phyloP scores from a whole-genome alignment of 331 rosid genomes.

The Dryas integrifolia region DNA sequence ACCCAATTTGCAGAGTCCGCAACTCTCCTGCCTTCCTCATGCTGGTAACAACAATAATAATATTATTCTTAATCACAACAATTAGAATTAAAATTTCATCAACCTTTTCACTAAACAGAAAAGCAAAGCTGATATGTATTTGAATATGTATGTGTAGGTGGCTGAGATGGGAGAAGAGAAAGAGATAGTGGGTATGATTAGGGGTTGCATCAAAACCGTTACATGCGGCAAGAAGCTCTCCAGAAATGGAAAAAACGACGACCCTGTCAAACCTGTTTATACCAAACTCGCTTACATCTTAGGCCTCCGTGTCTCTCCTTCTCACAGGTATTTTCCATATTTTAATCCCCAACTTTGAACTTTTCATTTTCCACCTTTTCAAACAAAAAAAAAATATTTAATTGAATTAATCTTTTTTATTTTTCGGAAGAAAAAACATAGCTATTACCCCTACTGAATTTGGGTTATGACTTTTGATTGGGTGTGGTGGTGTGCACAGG shows the following conservation, averaged over 20 bases:
- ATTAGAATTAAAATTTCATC: neutral
- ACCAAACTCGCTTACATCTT: conserved; percentile 77
- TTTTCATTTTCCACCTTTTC: neutral
- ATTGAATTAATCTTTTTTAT: too few relatives aligned
- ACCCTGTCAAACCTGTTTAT: conserved; percentile 44
- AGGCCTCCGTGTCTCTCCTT: conserved; percentile 93
- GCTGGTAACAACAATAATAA: conserved; percentile 52
- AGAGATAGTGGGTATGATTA: conserved; percentile 78
- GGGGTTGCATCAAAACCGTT: conserved; percentile 93
- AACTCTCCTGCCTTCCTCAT: conserved; percentile 85
- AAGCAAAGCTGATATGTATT: neutral
- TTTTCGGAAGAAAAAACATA: too few relatives aligned
- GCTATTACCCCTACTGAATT: too few relatives aligned
- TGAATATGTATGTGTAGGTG: conserved; percentile 40
- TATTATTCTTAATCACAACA: neutral
- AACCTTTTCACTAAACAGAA: neutral
- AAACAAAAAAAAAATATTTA: too few relatives aligned
- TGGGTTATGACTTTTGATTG: too few relatives aligned
- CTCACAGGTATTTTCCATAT: conserved; percentile 48
- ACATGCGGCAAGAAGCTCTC: conserved; percentile 69
- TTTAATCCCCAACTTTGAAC: neutral
- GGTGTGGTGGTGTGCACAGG: conserved; percentile 34
- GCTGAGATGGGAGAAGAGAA: conserved; percentile 64
- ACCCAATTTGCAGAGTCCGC: conserved; percentile 97
- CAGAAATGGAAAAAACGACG: conserved; percentile 39